phyloP scores from a whole-genome alignment of 495 filamentous ascomycete species.

The Xylaria venustula region DNA sequence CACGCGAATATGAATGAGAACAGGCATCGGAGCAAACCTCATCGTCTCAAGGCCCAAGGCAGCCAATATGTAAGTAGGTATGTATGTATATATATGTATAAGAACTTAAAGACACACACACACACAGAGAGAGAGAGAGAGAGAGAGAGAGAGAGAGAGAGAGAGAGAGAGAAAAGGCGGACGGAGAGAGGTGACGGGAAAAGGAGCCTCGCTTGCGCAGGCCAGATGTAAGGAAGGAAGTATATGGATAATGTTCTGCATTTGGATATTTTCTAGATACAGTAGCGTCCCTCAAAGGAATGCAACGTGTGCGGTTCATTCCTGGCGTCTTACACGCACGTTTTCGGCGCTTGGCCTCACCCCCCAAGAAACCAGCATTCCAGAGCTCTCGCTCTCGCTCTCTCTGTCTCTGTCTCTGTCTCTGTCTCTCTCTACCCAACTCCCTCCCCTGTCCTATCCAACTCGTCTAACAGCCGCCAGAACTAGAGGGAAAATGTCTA shows the following conservation, averaged over 20 bases:
- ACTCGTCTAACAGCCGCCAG: slow-evolving; percentile 5
- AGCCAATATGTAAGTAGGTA: neutral
- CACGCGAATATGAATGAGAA: too few species aligned
- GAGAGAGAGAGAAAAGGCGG: too few species aligned
- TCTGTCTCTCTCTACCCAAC: too few species aligned
- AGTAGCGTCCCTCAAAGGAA: slow-evolving; percentile 21
- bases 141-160: too few species aligned
- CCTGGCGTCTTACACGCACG: slow-evolving; percentile 19
- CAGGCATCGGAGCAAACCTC: neutral
- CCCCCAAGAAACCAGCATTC: slow-evolving; percentile 25
- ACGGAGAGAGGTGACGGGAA: too few species aligned
- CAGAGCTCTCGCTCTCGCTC: slow-evolving; percentile 18
- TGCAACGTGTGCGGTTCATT: slow-evolving; percentile 21
- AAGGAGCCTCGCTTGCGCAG: neutral
- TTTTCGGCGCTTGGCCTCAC: slow-evolving; percentile 21
- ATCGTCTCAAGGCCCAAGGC: neutral
- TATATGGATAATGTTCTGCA: slow-evolving; percentile 26
- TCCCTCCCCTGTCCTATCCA: too few species aligned
- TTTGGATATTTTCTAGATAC: slow-evolving; percentile 25
- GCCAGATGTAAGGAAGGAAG: neutral
- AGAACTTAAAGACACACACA: too few species aligned
- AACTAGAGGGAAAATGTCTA: neutral
- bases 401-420: too few species aligned
- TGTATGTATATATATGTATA: too few species aligned
- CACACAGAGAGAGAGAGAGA: too few species aligned